phyloP scores from a whole-genome alignment of 2,329 filamentous ascomycete genomes.

The Bimuria novae-zelandiae region DNA sequence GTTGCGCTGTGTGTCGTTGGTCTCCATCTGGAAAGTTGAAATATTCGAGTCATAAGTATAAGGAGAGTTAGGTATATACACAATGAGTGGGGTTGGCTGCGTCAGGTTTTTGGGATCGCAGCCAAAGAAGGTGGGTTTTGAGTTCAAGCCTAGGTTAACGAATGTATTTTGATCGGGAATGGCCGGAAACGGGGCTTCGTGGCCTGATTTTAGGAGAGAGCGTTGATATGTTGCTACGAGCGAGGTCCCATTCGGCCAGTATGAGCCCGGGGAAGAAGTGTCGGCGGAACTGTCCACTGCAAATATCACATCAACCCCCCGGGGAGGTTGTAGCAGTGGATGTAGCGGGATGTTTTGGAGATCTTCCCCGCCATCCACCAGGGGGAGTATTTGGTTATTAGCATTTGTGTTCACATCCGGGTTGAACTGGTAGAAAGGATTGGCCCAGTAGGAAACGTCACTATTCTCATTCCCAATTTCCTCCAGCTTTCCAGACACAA shows the following conservation, averaged over 20 bases:
- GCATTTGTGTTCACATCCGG: constrained; percentile 63
- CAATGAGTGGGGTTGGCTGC: constrained; percentile 67
- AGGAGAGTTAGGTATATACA: constrained; percentile 86
- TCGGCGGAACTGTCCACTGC: constrained; percentile 79
- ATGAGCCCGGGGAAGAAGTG: constrained; percentile 58
- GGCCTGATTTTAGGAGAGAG: too few species aligned
- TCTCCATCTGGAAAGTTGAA: constrained; percentile 69
- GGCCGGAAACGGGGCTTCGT: constrained; percentile 67
- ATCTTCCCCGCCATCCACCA: constrained; percentile 80
- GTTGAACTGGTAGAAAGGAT: constrained; percentile 73
- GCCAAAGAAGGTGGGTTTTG: constrained; percentile 77
- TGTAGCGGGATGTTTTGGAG: constrained; percentile 78
- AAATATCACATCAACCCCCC: constrained; percentile 78
- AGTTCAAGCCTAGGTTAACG: constrained; percentile 75
- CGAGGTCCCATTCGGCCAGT: constrained; percentile 78
- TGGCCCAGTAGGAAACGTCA: constrained; percentile 63
- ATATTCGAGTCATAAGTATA: constrained; percentile 78
- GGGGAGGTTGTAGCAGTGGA: constrained; percentile 74
- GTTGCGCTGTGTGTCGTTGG: constrained; percentile 68
- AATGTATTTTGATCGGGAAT: constrained; percentile 78
- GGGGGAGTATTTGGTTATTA: constrained; percentile 59
- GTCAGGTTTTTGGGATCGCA: constrained; percentile 71
- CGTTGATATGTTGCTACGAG: constrained; percentile 69
- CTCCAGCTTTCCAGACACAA: constrained; percentile 60
- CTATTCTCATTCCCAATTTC: constrained; percentile 72